Evolutionary conservation across 257 asterid genomes (phyloP).

Genomic region (Orobanche coerulescens): DNA sequence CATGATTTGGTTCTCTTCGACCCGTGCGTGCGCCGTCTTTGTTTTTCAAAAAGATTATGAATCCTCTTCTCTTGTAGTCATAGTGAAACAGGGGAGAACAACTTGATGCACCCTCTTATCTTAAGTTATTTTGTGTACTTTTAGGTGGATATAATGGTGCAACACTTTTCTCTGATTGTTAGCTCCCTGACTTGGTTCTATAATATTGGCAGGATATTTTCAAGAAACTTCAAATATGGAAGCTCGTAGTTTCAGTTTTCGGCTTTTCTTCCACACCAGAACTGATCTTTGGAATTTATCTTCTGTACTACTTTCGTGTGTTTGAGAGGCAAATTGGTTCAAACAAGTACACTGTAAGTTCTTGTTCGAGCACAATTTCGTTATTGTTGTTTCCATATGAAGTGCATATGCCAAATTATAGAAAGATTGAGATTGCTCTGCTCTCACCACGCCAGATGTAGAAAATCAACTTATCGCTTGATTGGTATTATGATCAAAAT

Average conservation of each 20-base stretch:
- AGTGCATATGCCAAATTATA: conserved; percentile 15
- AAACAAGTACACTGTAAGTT: conserved; percentile 84
- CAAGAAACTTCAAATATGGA: conserved; percentile 86
- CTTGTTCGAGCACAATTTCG: conserved; percentile 18
- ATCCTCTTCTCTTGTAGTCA: neutral
- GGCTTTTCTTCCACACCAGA: conserved; percentile 96
- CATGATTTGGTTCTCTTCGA: neutral
- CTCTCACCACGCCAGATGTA: neutral
- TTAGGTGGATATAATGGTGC: neutral
- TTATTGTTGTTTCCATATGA: conserved; percentile 14
- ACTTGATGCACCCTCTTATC: no score
- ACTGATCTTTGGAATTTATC: conserved; percentile 78
- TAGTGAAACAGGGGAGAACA: no score
- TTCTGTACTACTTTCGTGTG: conserved; percentile 92
- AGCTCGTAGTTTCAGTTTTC: conserved; percentile 75
- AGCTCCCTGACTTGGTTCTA: conserved; percentile 18
- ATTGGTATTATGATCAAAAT: neutral
- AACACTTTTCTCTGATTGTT: neutral
- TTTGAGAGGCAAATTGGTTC: conserved; percentile 99
- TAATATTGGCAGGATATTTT: conserved; percentile 72
- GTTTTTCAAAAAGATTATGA: neutral
- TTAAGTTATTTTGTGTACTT: neutral
- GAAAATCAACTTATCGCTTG: neutral
- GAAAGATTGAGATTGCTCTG: neutral
- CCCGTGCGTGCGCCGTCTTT: neutral